Percentiles rank a stretch among this genome's conserved stretches.
These are phyloP conservation scores for Nannizziopsis barbatae DNA, from an alignment of 2,329 filamentous ascomycete genomes.

Conservation along the genomic window DNA sequence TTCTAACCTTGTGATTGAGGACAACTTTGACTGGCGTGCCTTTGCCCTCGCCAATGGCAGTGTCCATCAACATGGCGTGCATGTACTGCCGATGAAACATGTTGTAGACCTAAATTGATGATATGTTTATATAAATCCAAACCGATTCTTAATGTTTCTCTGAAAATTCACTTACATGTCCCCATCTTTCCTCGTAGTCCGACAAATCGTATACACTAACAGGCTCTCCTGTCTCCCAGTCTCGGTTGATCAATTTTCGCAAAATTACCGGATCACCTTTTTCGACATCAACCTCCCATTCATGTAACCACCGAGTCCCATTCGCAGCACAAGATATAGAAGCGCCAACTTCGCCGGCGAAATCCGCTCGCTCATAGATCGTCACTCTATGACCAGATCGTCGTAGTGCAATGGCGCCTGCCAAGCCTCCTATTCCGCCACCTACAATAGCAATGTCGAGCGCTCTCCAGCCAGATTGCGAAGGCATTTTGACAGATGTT, in stretches of 20 bases:
- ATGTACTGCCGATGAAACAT: constrained; percentile 61
- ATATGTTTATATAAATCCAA: background rate
- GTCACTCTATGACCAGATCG: constrained; percentile 46
- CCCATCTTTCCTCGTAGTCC: constrained; percentile 56
- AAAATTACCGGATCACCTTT: constrained; percentile 56
- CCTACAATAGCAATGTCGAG: constrained; percentile 41
- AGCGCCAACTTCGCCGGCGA: constrained; percentile 56
- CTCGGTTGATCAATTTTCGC: constrained; percentile 55
- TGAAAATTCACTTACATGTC: constrained; percentile 33
- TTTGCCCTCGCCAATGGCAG: constrained; percentile 44
- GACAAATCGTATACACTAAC: constrained; percentile 52
- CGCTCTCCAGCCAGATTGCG: constrained; percentile 31
- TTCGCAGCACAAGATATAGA: constrained; percentile 60
- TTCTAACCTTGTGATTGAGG: constrained; percentile 45
- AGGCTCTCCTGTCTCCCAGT: constrained; percentile 58
- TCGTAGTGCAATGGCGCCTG: constrained; percentile 41
- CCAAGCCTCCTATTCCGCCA: constrained; percentile 45
- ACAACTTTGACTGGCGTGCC: constrained; percentile 44
- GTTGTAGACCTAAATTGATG: constrained; percentile 42
- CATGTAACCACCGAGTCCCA: constrained; percentile 57
- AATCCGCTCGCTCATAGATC: constrained; percentile 56
- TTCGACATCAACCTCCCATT: constrained; percentile 54
- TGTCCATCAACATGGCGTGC: constrained; percentile 55
- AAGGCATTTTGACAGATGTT: constrained; percentile 4
- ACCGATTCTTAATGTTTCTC: background rate